Percentiles rank a stretch among this genome's conserved stretches.
Conservation (phyloP, 2,329 filamentous ascomycete species). For the Xylariales sp. region DNA sequence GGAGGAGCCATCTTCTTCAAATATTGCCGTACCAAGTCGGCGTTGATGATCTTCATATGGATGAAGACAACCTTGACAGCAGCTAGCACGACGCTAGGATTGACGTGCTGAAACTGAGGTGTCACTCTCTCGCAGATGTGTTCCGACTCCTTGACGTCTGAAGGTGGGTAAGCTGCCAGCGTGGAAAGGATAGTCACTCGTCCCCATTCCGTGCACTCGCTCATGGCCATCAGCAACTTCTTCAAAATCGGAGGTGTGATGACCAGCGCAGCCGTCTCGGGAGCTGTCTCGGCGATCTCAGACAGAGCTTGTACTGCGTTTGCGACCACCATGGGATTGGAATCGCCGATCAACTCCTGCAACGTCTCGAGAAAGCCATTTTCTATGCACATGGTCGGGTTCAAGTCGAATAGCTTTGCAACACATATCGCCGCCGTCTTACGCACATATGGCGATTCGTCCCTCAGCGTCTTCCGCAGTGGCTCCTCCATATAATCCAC, state of each 20-base stretch:
- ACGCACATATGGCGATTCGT: conserved; percentile 96
- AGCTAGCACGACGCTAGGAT: conserved; percentile 93
- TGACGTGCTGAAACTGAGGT: conserved; percentile 97
- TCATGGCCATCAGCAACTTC: conserved; percentile 93
- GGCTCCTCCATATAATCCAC: conserved; percentile 99
- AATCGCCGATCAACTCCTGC: conserved; percentile 93
- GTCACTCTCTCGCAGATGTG: conserved; percentile 96
- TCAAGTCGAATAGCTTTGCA: conserved; percentile 94
- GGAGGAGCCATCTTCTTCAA: conserved; percentile 98
- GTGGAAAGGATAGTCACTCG: conserved; percentile 89
- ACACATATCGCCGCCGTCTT: conserved; percentile 98
- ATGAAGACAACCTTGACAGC: conserved; percentile 97
- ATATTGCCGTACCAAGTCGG: conserved; percentile 77
- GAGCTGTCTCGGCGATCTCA: conserved; percentile 85
- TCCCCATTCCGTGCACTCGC: conserved; percentile 98
- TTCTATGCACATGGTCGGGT: conserved; percentile 86
- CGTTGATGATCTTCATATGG: conserved; percentile 82
- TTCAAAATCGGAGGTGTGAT: conserved; percentile 81
- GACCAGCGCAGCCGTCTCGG: conserved; percentile 81
- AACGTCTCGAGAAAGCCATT: conserved; percentile 93
- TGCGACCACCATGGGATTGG: conserved; percentile 98
- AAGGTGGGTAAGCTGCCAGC: conserved; percentile 78
- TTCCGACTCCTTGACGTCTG: conserved; percentile 92
- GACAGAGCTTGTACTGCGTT: conserved; percentile 92
- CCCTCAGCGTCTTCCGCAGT: conserved; percentile 87